A percentile compares a stretch with the other conserved stretches of the same genome.
Evolutionary conservation across 768 basidiomycete genomes (phyloP).

Genomic region (Mycena sanguinolenta): DNA sequence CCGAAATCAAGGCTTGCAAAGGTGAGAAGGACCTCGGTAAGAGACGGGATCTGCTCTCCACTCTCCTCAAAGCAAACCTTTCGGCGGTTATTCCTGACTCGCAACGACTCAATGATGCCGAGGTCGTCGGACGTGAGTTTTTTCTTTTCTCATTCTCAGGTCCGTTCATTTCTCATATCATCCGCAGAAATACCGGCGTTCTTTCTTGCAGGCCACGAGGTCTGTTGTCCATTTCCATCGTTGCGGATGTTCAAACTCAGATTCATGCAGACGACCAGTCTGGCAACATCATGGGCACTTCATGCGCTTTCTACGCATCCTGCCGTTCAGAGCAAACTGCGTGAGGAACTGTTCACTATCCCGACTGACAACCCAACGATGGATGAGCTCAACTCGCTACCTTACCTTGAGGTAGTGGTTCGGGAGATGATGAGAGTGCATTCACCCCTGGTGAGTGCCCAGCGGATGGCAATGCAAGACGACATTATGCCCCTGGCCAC

Average conservation of each 20-base stretch:
- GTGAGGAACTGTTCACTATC: slow-evolving; percentile 55
- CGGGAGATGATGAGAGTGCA: slow-evolving; percentile 71
- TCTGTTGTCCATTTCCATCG: slow-evolving; percentile 1
- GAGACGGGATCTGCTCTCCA: slow-evolving; percentile 60
- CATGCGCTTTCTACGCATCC: slow-evolving; percentile 54
- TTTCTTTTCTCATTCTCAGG: not conserved
- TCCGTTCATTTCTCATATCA: not conserved
- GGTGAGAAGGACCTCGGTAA: slow-evolving; percentile 39
- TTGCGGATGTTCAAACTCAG: not conserved
- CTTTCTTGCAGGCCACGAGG: slow-evolving; percentile 53
- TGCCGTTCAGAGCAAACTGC: slow-evolving; percentile 56
- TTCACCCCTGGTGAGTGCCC: slow-evolving; percentile 60
- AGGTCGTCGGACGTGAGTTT: slow-evolving; percentile 53
- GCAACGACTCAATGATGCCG: slow-evolving; percentile 60
- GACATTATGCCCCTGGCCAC: slow-evolving; percentile 64
- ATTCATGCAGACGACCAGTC: slow-evolving; percentile 6
- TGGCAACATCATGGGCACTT: slow-evolving; percentile 54
- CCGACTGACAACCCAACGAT: slow-evolving; percentile 53
- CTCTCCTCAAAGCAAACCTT: slow-evolving; percentile 66
- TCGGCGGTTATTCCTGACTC: slow-evolving; percentile 57
- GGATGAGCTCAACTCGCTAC: slow-evolving; percentile 55
- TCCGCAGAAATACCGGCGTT: slow-evolving; percentile 56
- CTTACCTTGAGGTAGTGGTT: slow-evolving; percentile 64
- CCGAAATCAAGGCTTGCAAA: slow-evolving; percentile 36
- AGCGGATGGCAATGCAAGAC: slow-evolving; percentile 63